Evolutionary conservation across 495 filamentous ascomycete genomes (phyloP).

Genomic region (Cenococcum geophilum): DNA sequence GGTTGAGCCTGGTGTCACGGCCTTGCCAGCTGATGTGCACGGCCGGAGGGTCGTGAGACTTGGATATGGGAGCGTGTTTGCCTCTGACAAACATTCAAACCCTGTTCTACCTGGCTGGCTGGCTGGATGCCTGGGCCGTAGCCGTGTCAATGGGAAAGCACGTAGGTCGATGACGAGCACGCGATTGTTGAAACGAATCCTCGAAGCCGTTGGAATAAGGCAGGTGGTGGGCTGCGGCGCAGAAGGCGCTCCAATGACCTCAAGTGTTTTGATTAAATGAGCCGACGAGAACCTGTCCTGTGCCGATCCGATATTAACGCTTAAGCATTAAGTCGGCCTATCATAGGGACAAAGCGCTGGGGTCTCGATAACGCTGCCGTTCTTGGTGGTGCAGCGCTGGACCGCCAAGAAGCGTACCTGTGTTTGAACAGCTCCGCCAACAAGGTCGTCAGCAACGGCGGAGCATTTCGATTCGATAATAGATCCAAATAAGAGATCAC

Average conservation of each 20-base stretch:
- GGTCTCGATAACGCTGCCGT: neutral
- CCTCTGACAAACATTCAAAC: neutral
- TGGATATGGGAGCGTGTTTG: neutral
- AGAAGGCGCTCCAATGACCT: slow-evolving; percentile 7
- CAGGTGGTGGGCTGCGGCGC: neutral
- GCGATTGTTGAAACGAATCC: neutral
- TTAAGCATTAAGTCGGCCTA: slow-evolving; percentile 3
- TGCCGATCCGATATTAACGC: slow-evolving; percentile 16
- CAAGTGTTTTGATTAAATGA: slow-evolving; percentile 14
- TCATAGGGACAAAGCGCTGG: neutral
- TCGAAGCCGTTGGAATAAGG: slow-evolving; percentile 1
- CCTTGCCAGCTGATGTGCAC: slow-evolving; percentile 1
- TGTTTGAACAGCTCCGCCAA: neutral
- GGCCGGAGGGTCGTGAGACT: neutral
- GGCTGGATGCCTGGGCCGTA: neutral
- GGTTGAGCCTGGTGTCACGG: neutral
- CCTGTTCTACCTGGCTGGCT: neutral
- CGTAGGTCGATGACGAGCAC: neutral
- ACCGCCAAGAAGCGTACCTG: neutral
- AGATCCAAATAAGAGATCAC: neutral
- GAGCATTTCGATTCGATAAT: slow-evolving; percentile 1
- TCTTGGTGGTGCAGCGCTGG: neutral
- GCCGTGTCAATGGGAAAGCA: neutral
- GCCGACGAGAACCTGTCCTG: neutral
- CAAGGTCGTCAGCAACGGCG: neutral